Conservation (phyloP, 2,329 filamentous ascomycete genomes). For the Claviceps sp. region DNA sequence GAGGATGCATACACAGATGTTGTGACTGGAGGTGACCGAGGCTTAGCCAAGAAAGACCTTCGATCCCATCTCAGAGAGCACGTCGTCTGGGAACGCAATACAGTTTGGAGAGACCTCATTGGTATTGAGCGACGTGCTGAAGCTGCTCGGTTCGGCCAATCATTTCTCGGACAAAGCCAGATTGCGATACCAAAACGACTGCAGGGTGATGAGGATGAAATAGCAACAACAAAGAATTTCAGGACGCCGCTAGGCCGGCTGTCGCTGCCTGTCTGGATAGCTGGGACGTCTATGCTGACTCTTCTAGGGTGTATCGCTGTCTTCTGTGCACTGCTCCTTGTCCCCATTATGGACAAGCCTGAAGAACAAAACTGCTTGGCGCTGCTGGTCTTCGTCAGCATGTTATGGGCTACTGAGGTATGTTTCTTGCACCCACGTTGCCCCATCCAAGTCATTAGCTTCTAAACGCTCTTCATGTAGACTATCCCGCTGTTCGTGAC, state of each 20-base stretch:
- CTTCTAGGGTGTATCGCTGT: slow-evolving; percentile 56
- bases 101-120: slow-evolving; percentile 98
- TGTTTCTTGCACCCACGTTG: slow-evolving; percentile 3
- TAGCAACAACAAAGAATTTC: slow-evolving; percentile 51
- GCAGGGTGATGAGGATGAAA: slow-evolving; percentile 70
- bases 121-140: slow-evolving; percentile 92
- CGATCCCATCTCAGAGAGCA: slow-evolving; percentile 87
- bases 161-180: slow-evolving; percentile 63
- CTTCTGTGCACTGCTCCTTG: slow-evolving; percentile 59
- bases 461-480: slow-evolving; percentile 24
- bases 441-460: background rate
- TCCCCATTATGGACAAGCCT: slow-evolving; percentile 71
- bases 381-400: slow-evolving; percentile 81
- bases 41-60: slow-evolving; percentile 68
- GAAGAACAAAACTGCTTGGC: slow-evolving; percentile 96
- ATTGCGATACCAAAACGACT: slow-evolving; percentile 55
- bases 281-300: slow-evolving; percentile 68
- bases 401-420: slow-evolving; percentile 94
- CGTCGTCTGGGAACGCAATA: slow-evolving; percentile 97
- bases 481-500: slow-evolving; percentile 96
- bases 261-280: slow-evolving; percentile 65
- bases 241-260: slow-evolving; percentile 69
- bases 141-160: slow-evolving; percentile 79
- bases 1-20: slow-evolving; percentile 71
- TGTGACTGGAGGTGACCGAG: slow-evolving; percentile 67